Evolutionary conservation across 768 basidiomycete species (phyloP), one percentile per base, ranked within the genome.

Genomic region (Mycena albidolilacea): DNA sequence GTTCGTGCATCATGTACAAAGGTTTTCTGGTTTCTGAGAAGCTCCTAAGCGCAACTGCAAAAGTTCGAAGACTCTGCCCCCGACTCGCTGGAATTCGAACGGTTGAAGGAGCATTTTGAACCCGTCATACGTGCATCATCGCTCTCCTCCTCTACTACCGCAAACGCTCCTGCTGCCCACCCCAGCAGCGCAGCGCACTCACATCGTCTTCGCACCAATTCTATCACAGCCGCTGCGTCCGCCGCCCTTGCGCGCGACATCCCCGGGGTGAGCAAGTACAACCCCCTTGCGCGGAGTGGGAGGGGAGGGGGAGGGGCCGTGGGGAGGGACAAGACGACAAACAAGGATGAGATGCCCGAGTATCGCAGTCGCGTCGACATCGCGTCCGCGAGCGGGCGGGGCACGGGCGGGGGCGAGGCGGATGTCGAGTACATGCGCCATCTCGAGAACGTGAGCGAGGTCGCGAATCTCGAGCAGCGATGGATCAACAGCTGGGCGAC

Each of bases 21-120:
- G 17, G 12, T 37, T 7, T 55, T 71, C 48, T 67, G 39, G 62
- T 11, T 55, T 77, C 67, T 72, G 63, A 60, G 10, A 37, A 39
- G 44, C 21, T 57, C 54, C 55, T n/a, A 61, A 98, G 97, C 93
- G 21, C 97, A 98, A 81, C 84, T 98, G 37, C 97, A 98, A 80
- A 96, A 93, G 82, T 90, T 88, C 70, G 94, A 97, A 86, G 95
- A 97, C 77, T 92, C 92, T 30, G 92, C 93, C 0, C 91, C 93
- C 11, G 96, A 95, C 69, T 89, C 90, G 12, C 84, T 96, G 74
- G 97, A 98, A 82, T 97, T 98, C 79, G 98, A 99, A 77, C 90
- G 93, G 72, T 82, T 99, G 77, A 97, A 97, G 84, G 96, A 98
- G 78, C 97, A 99, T 82, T 97, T 98, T 85, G 98, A 99, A 81